Percentiles rank a stretch among this genome's conserved stretches.
phyloP scores from a whole-genome alignment of 306 rosid genomes.

The Vicia faba region DNA sequence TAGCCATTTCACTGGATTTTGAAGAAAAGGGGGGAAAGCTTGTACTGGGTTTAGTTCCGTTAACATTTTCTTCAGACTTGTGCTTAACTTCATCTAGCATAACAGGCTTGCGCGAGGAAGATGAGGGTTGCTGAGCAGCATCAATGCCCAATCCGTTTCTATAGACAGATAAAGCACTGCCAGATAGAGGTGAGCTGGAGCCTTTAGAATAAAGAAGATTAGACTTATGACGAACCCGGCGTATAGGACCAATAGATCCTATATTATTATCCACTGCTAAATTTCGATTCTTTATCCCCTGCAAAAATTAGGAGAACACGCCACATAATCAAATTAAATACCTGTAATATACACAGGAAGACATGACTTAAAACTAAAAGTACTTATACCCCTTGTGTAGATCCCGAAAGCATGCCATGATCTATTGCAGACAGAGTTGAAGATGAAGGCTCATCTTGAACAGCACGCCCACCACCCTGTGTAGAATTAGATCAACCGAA shows the following conservation, averaged over 20 bases:
- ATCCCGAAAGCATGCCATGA: conserved; percentile 54
- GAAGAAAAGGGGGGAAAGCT: conserved; percentile 51
- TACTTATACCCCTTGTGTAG: conserved; percentile 60
- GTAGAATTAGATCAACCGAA: conserved; percentile 36
- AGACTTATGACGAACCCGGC: conserved; percentile 75
- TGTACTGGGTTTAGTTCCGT: conserved; percentile 44
- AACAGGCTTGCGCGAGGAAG: conserved; percentile 50
- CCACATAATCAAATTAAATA: conserved; percentile 21
- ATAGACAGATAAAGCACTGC: conserved; percentile 45
- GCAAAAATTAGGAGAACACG: conserved; percentile 27
- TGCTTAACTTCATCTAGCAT: conserved; percentile 43
- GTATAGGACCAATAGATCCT: conserved; percentile 82
- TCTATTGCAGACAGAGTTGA: conserved; percentile 58
- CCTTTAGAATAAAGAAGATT: conserved; percentile 68
- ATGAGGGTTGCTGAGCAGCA: conserved; percentile 47
- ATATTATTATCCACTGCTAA: conserved; percentile 72
- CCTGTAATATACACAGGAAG: conserved; percentile 13
- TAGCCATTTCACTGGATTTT: conserved; percentile 77
- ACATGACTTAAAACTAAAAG: conserved; percentile 24
- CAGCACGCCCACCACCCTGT: conserved; percentile 55
- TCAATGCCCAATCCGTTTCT: conserved; percentile 46
- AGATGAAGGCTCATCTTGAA: conserved; percentile 56
- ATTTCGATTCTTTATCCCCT: conserved; percentile 72
- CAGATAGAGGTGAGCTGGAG: conserved; percentile 53
- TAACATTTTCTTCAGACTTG: conserved; percentile 50